phyloP scores from a whole-genome alignment of 805 yeast species.

The Cyberlindnera euphorbiiphila region DNA sequence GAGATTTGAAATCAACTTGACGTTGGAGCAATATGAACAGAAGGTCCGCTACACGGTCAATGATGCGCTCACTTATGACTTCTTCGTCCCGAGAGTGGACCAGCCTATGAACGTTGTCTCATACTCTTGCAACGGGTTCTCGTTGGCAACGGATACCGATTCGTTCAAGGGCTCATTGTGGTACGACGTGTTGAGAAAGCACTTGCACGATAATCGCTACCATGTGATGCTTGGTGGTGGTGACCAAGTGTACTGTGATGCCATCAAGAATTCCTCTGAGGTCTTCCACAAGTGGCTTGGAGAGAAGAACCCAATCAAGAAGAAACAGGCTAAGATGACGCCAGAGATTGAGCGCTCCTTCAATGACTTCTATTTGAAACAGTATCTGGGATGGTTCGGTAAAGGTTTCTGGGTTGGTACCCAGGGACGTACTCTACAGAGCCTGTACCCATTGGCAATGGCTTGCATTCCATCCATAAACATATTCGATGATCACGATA shows the following conservation, averaged over 20 bases:
- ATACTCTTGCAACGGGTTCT: constrained; percentile 89
- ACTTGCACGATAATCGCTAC: constrained; percentile 52
- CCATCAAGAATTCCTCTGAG: constrained; percentile 57
- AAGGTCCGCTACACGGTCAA: constrained; percentile 61
- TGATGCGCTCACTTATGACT: constrained; percentile 47
- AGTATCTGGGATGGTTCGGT: constrained; percentile 87
- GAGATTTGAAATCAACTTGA: constrained; percentile 57
- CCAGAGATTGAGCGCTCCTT: constrained; percentile 51
- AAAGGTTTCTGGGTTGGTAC: constrained; percentile 77
- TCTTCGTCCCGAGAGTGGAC: constrained; percentile 59
- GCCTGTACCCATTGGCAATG: constrained; percentile 67
- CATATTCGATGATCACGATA: constrained; percentile 92
- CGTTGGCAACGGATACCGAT: constrained; percentile 63
- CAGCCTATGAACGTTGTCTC: constrained; percentile 80
- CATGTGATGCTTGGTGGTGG: constrained; percentile 99
- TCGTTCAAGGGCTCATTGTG: constrained; percentile 74
- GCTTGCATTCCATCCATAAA: constrained; percentile 83
- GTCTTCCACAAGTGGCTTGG: constrained; percentile 59
- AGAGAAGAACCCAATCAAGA: constrained; percentile 46
- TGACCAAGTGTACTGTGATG: constrained; percentile 89
- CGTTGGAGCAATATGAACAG: constrained; percentile 49
- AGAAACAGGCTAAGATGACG: constrained; percentile 40
- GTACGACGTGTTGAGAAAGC: constrained; percentile 77
- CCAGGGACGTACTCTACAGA: constrained; percentile 61
- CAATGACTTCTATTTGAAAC: constrained; percentile 62